phyloP scores from a whole-genome alignment of 2,329 filamentous ascomycete species.

The Clonostachys byssicola region DNA sequence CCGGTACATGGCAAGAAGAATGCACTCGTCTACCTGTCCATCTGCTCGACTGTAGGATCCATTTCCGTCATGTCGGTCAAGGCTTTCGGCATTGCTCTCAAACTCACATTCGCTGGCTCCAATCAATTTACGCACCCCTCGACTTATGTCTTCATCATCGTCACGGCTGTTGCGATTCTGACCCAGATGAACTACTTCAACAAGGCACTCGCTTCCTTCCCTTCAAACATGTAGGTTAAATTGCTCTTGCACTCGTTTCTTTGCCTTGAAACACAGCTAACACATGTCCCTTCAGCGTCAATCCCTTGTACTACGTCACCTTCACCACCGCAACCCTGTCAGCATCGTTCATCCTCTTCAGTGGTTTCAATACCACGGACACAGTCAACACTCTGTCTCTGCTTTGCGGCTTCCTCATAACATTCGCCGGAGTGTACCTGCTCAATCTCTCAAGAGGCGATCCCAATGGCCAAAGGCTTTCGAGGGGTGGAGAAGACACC shows the following conservation, averaged over 20 bases:
- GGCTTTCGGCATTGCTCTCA: conserved; percentile 95
- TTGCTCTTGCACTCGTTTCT: background rate
- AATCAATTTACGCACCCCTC: conserved; percentile 95
- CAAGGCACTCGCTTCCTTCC: conserved; percentile 95
- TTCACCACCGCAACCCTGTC: conserved; percentile 93
- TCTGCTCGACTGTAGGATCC: conserved; percentile 94
- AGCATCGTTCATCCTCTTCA: conserved; percentile 94
- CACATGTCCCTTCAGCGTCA: conserved; percentile 57
- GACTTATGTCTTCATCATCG: conserved; percentile 95
- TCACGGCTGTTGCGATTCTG: conserved; percentile 88
- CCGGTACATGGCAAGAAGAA: conserved; percentile 92
- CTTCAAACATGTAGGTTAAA: conserved; percentile 82
- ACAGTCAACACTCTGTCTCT: conserved; percentile 89
- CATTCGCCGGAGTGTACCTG: conserved; percentile 92
- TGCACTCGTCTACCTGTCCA: conserved; percentile 92
- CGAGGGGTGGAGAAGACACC: conserved; percentile 66
- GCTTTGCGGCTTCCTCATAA: conserved; percentile 88
- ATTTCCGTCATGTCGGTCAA: conserved; percentile 99
- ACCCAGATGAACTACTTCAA: conserved; percentile 99
- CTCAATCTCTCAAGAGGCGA: conserved; percentile 93
- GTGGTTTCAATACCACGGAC: conserved; percentile 92
- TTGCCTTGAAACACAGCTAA: conserved; percentile 2
- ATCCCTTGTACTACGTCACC: conserved; percentile 94
- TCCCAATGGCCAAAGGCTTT: conserved; percentile 69
- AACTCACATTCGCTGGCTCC: conserved; percentile 86